phyloP scores from a whole-genome alignment of 2,329 filamentous ascomycete species.

The Alternaria metachromatica region DNA sequence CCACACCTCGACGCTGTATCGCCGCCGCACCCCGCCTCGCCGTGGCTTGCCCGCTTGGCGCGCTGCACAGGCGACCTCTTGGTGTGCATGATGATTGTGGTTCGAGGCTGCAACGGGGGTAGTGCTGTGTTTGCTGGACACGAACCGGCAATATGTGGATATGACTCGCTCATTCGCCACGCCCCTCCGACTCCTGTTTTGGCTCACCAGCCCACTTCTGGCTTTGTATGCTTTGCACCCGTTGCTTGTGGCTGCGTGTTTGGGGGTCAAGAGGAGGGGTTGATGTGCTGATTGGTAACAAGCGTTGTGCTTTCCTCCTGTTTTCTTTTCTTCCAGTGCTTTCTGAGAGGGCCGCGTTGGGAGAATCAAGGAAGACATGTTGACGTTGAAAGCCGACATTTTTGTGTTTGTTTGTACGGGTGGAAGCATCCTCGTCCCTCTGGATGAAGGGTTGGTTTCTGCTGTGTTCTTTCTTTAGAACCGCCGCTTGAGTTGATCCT shows the following conservation, averaged over 20 bases:
- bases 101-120: conserved; percentile 37
- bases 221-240: conserved; percentile 46
- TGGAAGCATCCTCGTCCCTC: conserved; percentile 48
- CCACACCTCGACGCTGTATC: conserved; percentile 32
- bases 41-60: conserved; percentile 49
- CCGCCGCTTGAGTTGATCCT: conserved; percentile 43
- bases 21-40: conserved; percentile 33
- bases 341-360: conserved; percentile 25
- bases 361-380: conserved; percentile 9
- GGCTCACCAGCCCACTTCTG: conserved; percentile 39
- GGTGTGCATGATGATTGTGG: conserved; percentile 16
- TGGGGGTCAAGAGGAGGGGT: conserved; percentile 35
- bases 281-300: conserved; percentile 51
- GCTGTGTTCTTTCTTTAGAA: conserved; percentile 33
- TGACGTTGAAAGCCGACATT: conserved; percentile 47
- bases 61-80: conserved; percentile 16
- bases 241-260: conserved; percentile 39
- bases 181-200: conserved; percentile 28
- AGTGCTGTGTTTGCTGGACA: conserved; percentile 36
- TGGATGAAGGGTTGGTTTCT: conserved; percentile 51
- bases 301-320: conserved; percentile 50
- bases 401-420: conserved; percentile 44
- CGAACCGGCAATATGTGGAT: conserved; percentile 51
- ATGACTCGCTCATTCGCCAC: conserved; percentile 52
- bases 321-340: conserved; percentile 17